Evolutionary conservation across 352 stramenopile genomes (phyloP).

Genomic region (Phytopythium litorale): DNA sequence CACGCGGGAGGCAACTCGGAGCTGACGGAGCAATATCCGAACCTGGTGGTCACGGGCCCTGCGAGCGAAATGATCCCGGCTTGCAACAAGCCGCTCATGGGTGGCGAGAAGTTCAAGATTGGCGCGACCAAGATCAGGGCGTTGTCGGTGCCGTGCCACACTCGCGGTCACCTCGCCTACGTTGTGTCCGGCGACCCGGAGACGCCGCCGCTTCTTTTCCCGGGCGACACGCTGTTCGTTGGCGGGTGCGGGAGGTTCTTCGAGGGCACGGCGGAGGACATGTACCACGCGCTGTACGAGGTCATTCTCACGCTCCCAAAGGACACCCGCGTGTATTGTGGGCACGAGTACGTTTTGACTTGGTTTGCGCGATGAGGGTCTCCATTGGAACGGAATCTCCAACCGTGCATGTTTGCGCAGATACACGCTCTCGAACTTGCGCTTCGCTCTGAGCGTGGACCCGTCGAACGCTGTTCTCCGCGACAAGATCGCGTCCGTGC

Average conservation of each 20-base stretch:
- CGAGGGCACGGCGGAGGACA: conserved; percentile 85
- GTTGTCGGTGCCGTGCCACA: conserved; percentile 83
- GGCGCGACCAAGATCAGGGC: conserved; percentile 69
- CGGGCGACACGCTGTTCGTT: conserved; percentile 87
- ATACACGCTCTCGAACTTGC: conserved; percentile 93
- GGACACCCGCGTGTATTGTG: conserved; percentile 87
- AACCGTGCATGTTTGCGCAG: conserved; percentile 10
- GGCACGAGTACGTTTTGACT: conserved; percentile 57
- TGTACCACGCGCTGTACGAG: conserved; percentile 86
- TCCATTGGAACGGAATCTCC: not conserved
- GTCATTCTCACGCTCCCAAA: conserved; percentile 83
- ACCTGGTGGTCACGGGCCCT: conserved; percentile 63
- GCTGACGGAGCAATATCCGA: conserved; percentile 60
- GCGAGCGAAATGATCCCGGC: conserved; percentile 75
- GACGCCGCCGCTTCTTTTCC: conserved; percentile 79
- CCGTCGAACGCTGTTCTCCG: conserved; percentile 85
- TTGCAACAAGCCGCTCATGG: conserved; percentile 53
- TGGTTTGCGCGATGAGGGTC: not conserved
- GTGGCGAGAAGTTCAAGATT: conserved; percentile 82
- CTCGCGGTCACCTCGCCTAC: conserved; percentile 79
- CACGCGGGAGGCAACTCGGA: conserved; percentile 76
- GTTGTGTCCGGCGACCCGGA: conserved; percentile 76
- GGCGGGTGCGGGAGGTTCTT: conserved; percentile 86
- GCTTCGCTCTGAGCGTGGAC: conserved; percentile 92
- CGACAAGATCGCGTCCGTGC: conserved; percentile 84